A percentile compares a stretch with the other conserved stretches of the same genome.
These are phyloP conservation scores for Lepidium campestre DNA, from an alignment of 441 rosid species.

Conservation along the genomic window DNA sequence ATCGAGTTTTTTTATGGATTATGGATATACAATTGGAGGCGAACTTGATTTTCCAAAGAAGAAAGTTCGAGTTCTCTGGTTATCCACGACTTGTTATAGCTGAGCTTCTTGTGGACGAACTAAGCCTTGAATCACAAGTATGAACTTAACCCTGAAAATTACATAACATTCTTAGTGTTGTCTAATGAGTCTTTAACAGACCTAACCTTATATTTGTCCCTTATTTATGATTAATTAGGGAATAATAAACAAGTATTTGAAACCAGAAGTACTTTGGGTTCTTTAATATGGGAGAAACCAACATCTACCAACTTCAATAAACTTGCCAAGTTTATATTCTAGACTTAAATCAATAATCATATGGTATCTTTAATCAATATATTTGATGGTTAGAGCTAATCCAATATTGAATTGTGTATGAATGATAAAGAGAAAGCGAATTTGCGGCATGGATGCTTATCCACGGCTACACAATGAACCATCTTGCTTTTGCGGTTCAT, in stretches of 20 bases:
- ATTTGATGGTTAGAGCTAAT: background rate
- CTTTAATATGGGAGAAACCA: slow-evolving; percentile 84
- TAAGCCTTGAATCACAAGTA: slow-evolving; percentile 74
- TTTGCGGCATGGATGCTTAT: slow-evolving; percentile 92
- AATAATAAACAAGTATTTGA: slow-evolving; percentile 56
- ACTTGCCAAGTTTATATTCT: slow-evolving; percentile 85
- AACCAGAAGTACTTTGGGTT: slow-evolving; percentile 56
- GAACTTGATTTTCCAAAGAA: slow-evolving; percentile 74
- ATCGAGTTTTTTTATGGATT: slow-evolving; percentile 68
- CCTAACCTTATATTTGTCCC: background rate
- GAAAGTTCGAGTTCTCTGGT: slow-evolving; percentile 74
- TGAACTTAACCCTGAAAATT: background rate
- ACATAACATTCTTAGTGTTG: background rate
- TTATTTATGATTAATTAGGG: slow-evolving; percentile 24
- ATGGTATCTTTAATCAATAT: background rate
- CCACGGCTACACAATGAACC: slow-evolving; percentile 87
- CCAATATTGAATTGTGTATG: background rate
- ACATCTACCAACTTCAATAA: slow-evolving; percentile 59
- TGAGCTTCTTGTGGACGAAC: slow-evolving; percentile 75
- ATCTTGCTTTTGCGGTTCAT: slow-evolving; percentile 71
- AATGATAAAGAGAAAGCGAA: slow-evolving; percentile 63
- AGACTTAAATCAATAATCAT: too few relatives aligned
- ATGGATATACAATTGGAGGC: slow-evolving; percentile 61
- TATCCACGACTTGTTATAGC: slow-evolving; percentile 78
- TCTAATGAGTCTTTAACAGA: background rate